These are phyloP conservation scores for Barnettozyma pratensis DNA, from an alignment of 805 yeast genomes.

Conservation along the genomic window DNA sequence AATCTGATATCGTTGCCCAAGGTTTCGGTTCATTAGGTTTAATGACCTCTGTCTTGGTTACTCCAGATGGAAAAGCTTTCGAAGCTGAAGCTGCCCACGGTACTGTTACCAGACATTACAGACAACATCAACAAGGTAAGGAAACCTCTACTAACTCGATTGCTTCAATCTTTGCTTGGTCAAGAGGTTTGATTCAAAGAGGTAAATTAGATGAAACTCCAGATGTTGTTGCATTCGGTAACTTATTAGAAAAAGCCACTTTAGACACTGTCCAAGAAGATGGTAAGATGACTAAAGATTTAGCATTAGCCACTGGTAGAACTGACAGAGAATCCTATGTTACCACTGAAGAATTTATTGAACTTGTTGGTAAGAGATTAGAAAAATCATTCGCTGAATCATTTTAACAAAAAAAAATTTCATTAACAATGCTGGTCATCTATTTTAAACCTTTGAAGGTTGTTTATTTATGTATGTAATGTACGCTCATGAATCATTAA, in stretches of 20 bases:
- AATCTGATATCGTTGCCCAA: slow-evolving; percentile 95
- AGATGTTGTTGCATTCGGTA: slow-evolving; percentile 76
- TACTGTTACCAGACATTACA: slow-evolving; percentile 94
- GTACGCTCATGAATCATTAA: not conserved
- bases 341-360: slow-evolving; percentile 87
- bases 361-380: slow-evolving; percentile 70
- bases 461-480: not conserved
- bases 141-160: slow-evolving; percentile 97
- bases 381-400: slow-evolving; percentile 20
- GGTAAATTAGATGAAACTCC: slow-evolving; percentile 86
- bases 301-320: slow-evolving; percentile 85
- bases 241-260: slow-evolving; percentile 75
- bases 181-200: slow-evolving; percentile 89
- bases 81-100: slow-evolving; percentile 99
- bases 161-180: slow-evolving; percentile 97
- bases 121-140: slow-evolving; percentile 94
- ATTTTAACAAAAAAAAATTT: not conserved
- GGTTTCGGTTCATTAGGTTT: slow-evolving; percentile 96
- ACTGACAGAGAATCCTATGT: slow-evolving; percentile 80
- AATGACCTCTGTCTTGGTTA: slow-evolving; percentile 93
- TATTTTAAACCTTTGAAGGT: not conserved
- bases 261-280: slow-evolving; percentile 79
- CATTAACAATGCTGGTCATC: not conserved
- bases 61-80: slow-evolving; percentile 96
- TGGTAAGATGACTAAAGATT: slow-evolving; percentile 92